Evolutionary conservation across 2,329 filamentous ascomycete species (phyloP).

Genomic region (Colletotrichum tamarilloi): DNA sequence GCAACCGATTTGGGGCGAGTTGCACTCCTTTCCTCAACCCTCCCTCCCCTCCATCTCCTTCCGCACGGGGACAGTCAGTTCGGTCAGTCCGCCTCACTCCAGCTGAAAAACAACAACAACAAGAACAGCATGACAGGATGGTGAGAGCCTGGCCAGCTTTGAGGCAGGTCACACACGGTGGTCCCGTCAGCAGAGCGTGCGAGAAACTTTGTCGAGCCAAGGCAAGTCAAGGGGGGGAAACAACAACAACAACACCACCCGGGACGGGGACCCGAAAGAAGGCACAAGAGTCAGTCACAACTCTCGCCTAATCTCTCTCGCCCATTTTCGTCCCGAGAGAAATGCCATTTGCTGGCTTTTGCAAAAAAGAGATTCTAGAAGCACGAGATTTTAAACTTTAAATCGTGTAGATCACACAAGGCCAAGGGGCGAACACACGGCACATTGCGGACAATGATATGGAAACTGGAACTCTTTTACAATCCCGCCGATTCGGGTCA

Average conservation of each 20-base stretch:
- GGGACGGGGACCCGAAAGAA: neutral
- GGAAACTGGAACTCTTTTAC: neutral
- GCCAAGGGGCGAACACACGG: neutral
- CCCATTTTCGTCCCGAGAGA: conserved; percentile 6
- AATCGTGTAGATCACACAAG: conserved; percentile 11
- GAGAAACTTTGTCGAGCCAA: neutral
- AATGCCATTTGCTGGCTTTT: neutral
- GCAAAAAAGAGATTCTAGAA: conserved; percentile 20
- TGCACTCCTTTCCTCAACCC: neutral
- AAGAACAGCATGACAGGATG: neutral
- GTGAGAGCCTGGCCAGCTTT: neutral
- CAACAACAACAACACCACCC: neutral
- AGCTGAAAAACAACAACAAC: neutral
- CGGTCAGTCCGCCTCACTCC: conserved; percentile 19
- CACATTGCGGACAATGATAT: neutral
- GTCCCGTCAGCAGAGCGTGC: neutral
- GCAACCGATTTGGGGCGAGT: neutral
- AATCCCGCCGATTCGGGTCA: conserved; percentile 9
- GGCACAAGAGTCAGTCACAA: conserved; percentile 3
- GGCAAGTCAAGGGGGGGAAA: neutral
- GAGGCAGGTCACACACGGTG: neutral
- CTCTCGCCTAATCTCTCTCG: neutral
- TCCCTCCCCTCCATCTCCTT: neutral
- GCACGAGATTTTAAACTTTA: conserved; percentile 12
- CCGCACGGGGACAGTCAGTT: conserved; percentile 5